Evolutionary conservation across 2,329 filamentous ascomycete genomes (phyloP).

Genomic region (Fusarium sp.): DNA sequence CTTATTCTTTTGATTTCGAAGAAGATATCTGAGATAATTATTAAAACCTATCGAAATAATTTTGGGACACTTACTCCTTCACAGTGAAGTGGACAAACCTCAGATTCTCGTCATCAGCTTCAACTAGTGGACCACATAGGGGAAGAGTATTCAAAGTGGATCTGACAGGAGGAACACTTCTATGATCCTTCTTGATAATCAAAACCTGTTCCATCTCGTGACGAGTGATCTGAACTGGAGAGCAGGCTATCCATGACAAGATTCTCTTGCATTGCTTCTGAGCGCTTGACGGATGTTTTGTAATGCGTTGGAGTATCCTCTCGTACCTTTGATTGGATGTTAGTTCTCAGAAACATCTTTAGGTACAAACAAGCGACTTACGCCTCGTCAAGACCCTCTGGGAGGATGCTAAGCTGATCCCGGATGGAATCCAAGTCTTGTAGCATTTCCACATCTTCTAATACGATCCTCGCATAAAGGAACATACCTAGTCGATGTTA

Average conservation of each 20-base stretch:
- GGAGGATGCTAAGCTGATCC: background rate
- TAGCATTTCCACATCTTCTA: background rate
- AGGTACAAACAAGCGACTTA: background rate
- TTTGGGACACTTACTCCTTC: background rate
- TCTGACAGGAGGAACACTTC: background rate
- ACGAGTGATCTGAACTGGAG: background rate
- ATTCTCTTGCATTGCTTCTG: background rate
- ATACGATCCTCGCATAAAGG: background rate
- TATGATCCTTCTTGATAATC: background rate
- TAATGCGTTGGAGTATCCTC: background rate
- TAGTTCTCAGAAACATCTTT: rapidly evolving
- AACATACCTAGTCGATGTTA: background rate
- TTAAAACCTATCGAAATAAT: background rate
- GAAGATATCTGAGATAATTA: rapidly evolving
- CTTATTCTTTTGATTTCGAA: background rate
- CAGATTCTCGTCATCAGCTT: background rate
- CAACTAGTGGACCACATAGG: background rate
- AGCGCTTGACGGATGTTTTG: background rate
- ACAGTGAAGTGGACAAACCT: background rate
- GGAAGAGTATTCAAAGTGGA: rapidly evolving
- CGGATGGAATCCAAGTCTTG: background rate
- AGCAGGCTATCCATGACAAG: background rate
- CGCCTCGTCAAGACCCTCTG: background rate
- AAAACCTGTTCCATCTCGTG: background rate
- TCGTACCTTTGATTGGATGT: background rate